Base-by-base conservation (phyloP, 75 land plant species). In the Pinus taeda region DNA sequence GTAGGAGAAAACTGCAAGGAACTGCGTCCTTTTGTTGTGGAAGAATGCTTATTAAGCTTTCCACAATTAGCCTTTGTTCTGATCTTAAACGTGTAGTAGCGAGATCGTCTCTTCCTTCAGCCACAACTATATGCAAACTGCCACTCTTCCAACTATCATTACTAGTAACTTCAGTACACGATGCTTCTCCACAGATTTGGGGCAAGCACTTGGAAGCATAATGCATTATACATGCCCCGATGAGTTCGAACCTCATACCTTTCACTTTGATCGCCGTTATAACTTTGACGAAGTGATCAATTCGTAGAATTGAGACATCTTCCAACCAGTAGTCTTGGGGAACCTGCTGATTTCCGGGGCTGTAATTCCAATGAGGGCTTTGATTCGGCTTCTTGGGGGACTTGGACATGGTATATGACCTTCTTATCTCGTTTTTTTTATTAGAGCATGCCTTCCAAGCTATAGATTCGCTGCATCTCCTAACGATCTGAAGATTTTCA, bases 401-500 rank as follows among this genome's bases (percentile, higher is more conserved):
- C 75, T 3, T 83, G 78, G 59, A 92, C 85, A 79, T 90, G 90
- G 76, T 94, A 92, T 57, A 92, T 88, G 76, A 93, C 91, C 21
- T 92, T 93, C 79, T 93, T 93, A 57, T 94, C 97, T 71, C 92
- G 92, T 3, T 88, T 89, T 94, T 91, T 94, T 59, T 91, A 92
- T 83, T 94, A 90, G 86, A 88, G 86, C 91, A 90, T 3, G 91
- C 99, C 71, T 88, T 88, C 2, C 83, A 81, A 4, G 93, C 92
- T 45, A 91, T 87, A 4, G 86, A 88, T 26, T 79, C 85, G 66
- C 93, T 87, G 58, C 92, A 75, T 76, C 92, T 80, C 82, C 67
- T 83, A 39, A 91, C 90, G 37, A 97, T 83, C 60, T 78, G 74
- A 39, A 92, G 87, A 13, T 97, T 95, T 74, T 97, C 99, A 3